Conservation (phyloP, 2,329 filamentous ascomycete species). For the Tothia fuscella region DNA sequence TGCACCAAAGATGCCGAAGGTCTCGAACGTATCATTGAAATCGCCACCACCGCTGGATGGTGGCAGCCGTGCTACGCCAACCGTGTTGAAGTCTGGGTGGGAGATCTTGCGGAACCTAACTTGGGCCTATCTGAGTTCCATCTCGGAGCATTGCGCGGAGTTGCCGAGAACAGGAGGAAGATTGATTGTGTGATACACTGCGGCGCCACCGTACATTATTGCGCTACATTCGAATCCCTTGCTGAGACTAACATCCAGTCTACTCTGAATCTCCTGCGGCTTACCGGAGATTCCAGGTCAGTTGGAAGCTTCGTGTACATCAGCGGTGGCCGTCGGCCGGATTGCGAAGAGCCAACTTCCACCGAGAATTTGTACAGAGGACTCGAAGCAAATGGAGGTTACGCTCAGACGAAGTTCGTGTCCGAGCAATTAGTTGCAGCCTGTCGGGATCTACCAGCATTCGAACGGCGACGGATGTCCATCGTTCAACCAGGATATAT, state of each 20-base stretch:
- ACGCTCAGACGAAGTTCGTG: neutral
- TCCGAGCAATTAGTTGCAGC: neutral
- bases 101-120: neutral
- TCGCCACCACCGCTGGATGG: neutral
- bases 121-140: neutral
- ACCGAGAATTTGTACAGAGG: too few relatives aligned
- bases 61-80: neutral
- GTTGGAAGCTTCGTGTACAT: neutral
- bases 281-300: neutral
- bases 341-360: neutral
- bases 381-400: too few relatives aligned
- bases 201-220: neutral
- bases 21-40: neutral
- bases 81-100: neutral
- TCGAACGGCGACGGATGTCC: neutral
- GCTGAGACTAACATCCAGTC: neutral
- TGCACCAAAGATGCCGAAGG: neutral
- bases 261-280: neutral
- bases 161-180: neutral
- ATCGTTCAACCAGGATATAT: neutral
- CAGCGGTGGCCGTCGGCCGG: neutral
- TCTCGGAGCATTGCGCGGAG: neutral
- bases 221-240: neutral
- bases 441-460: neutral
- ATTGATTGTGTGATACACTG: neutral